Conservation (phyloP, 2,329 filamentous ascomycete species). For the Fusarium sp. region DNA sequence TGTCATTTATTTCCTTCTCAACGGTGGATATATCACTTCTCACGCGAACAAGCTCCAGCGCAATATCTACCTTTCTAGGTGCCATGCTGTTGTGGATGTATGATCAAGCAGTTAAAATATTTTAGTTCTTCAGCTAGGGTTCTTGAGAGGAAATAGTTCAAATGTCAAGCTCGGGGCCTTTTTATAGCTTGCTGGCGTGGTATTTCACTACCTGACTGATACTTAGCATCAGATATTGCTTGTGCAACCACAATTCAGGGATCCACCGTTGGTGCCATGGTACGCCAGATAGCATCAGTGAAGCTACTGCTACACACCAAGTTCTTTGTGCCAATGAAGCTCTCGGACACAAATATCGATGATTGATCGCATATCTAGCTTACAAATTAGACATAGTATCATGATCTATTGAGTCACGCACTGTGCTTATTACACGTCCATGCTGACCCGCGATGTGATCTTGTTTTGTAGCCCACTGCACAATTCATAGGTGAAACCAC, state of each 20-base stretch:
- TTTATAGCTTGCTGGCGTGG: background rate
- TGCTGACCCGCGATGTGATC: too few species aligned
- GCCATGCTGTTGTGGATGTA: background rate
- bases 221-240: background rate
- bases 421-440: accelerated
- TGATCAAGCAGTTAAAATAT: accelerated
- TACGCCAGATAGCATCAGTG: accelerated
- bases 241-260: accelerated
- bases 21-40: background rate
- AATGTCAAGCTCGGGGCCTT: accelerated
- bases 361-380: too few species aligned
- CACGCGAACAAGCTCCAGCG: background rate
- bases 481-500: accelerated
- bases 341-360: accelerated
- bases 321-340: accelerated
- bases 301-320: background rate
- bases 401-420: accelerated
- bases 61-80: background rate
- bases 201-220: background rate
- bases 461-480: background rate
- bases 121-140: accelerated
- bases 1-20: background rate
- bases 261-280: background rate
- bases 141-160: accelerated
- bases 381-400: background rate